A percentile compares a stretch with the other conserved stretches of the same genome.
Conservation (phyloP, 2,329 filamentous ascomycete genomes). For the Pyrenophora tritici-repentis region DNA sequence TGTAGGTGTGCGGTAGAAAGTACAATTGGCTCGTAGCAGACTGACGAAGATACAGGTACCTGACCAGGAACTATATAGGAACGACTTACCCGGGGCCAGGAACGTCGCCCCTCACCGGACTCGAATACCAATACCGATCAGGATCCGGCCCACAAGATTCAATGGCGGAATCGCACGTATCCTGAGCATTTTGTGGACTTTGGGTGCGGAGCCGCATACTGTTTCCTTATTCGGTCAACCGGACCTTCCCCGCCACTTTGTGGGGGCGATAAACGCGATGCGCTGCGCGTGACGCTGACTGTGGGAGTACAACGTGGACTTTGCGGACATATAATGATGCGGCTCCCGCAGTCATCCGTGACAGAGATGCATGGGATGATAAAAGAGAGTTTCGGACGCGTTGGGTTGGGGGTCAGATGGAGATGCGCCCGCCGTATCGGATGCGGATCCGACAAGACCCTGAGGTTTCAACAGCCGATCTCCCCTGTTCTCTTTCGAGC, state of each 20-base stretch:
- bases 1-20: too few relatives aligned
- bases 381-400: too few relatives aligned
- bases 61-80: conserved; percentile 3
- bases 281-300: too few relatives aligned
- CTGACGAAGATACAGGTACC: not conserved
- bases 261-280: not conserved
- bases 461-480: too few relatives aligned
- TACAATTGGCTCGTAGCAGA: not conserved
- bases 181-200: conserved; percentile 12
- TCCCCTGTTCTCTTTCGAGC: too few relatives aligned
- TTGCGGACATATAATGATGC: too few relatives aligned
- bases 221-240: conserved; percentile 20
- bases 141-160: not conserved
- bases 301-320: too few relatives aligned
- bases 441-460: too few relatives aligned
- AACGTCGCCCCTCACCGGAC: conserved; percentile 16
- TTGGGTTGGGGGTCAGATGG: too few relatives aligned
- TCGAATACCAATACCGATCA: conserved; percentile 8
- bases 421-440: too few relatives aligned
- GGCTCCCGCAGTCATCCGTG: too few relatives aligned
- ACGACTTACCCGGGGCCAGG: not conserved
- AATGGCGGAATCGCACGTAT: conserved; percentile 17
- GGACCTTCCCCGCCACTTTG: conserved; percentile 16
- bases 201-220: conserved; percentile 20
- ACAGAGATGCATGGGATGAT: too few relatives aligned